These are phyloP conservation scores for Suillus ampliporus DNA, from an alignment of 768 basidiomycete genomes.

Conservation along the genomic window DNA sequence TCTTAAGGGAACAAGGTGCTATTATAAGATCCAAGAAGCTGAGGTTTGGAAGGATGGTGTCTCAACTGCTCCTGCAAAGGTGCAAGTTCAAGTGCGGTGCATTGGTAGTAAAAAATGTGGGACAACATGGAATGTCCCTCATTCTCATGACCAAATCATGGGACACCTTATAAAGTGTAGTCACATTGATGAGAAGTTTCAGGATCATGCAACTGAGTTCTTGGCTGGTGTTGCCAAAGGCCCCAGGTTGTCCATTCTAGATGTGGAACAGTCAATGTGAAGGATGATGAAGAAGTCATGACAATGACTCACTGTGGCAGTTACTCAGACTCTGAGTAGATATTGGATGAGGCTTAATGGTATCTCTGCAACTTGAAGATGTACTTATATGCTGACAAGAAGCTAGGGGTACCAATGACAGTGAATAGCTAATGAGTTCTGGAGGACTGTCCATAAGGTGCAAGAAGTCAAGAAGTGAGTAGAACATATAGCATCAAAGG, in stretches of 20 bases:
- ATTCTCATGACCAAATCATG: slow-evolving; percentile 1
- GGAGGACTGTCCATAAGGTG: too few relatives aligned
- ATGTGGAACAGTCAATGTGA: background rate
- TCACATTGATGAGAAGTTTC: background rate
- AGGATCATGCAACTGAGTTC: background rate
- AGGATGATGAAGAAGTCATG: too few relatives aligned
- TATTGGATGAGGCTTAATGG: too few relatives aligned
- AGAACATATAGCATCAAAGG: too few relatives aligned
- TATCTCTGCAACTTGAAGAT: too few relatives aligned
- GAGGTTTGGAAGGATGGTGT: background rate
- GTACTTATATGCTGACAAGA: too few relatives aligned
- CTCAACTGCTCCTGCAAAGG: background rate
- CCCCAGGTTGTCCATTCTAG: background rate
- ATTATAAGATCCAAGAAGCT: background rate
- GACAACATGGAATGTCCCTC: slow-evolving; percentile 8
- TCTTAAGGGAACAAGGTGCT: background rate
- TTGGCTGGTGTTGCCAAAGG: background rate
- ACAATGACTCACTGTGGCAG: too few relatives aligned
- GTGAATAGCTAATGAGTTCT: too few relatives aligned
- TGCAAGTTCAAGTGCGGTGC: background rate
- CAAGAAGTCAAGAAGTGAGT: too few relatives aligned
- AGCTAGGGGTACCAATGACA: too few relatives aligned
- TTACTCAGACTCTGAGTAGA: too few relatives aligned
- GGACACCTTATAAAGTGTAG: slow-evolving; percentile 13
- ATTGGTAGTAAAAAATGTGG: slow-evolving; percentile 11